Base-by-base conservation (phyloP, 768 basidiomycete species). In the Podaxis rugospora region DNA sequence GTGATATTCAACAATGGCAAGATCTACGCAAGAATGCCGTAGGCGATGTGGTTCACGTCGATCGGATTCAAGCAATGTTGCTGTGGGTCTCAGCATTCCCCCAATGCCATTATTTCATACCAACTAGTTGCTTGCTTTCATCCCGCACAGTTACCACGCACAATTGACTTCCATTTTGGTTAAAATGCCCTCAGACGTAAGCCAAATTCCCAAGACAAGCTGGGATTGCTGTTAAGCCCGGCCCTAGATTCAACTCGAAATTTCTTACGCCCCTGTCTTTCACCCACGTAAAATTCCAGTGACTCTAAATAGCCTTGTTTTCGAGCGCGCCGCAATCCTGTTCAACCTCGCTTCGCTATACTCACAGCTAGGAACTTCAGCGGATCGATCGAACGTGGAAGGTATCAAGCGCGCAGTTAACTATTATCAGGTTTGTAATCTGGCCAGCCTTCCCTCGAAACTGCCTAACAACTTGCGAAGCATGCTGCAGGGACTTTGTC, bases 271-370 rank as follows among this genome's bases (percentile, higher is more conserved):
- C 2, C 83, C 89, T 4, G 85, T 78, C 9, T 96, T 95, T 70
- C 75, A 83, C 2, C 74, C 85, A 5, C 69, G 74, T 7, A 77
- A 77, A 40, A 67, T 83, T 0, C 86, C 92, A 0, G 72, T 92
- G 23, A 79, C 87, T 0, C 73, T 94, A 35, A 79, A 78, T 36
- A 95, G 88, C 62, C 77, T 98, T n/a, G 75, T 83, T 1, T 97
- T 90, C 65, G 96, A 98, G 70, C 81, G 90, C 14, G 86, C 89
- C 1, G 78, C 83, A 21, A 78, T 91, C 0, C 72, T 98, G 1
- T 96, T 90, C 78, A 98, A 98, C 68, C 78, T 98, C 3, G 92
- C 89, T 1, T 85, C 92, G 2, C 73, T 95, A n/a, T 92, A 89
- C 69, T 92, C 92, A 2, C 88, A 91, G 57, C 77, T 97, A 28